A percentile compares a stretch with the other conserved stretches of the same genome.
These are phyloP conservation scores for Colletotrichum ledebouriae DNA, from an alignment of 2,329 filamentous ascomycete species.

Conservation along the genomic window DNA sequence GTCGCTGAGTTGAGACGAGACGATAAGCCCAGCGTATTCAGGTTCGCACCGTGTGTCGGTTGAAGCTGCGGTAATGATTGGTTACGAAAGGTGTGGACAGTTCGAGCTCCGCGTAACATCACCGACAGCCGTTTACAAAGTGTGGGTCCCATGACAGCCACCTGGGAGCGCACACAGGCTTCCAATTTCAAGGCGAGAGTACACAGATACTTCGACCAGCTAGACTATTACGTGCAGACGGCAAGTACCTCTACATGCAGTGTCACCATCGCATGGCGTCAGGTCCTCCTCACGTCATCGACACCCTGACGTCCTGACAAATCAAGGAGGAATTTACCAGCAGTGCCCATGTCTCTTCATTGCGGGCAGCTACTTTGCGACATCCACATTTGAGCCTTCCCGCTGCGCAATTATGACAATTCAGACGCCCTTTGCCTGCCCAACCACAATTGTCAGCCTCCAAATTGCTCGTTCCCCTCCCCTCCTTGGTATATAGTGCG, in stretches of 20 bases:
- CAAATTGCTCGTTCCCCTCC: slow-evolving; percentile 2
- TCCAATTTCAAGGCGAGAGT: not conserved
- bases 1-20: too few species aligned
- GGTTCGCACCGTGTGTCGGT: too few species aligned
- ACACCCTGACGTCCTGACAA: slow-evolving; percentile 36
- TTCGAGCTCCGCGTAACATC: slow-evolving; percentile 31
- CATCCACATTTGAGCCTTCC: not conserved
- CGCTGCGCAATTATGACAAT: not conserved
- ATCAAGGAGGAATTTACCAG: slow-evolving; percentile 27
- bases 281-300: slow-evolving; percentile 32
- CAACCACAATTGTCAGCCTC: too few species aligned
- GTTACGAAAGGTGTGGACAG: too few species aligned
- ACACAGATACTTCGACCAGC: not conserved
- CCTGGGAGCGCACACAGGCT: not conserved
- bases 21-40: too few species aligned
- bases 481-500: slow-evolving; percentile 29
- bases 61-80: too few species aligned
- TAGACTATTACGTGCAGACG: not conserved
- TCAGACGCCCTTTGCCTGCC: slow-evolving; percentile 23
- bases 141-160: not conserved
- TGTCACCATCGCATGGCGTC: not conserved
- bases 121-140: slow-evolving; percentile 27
- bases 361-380: slow-evolving; percentile 21
- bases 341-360: slow-evolving; percentile 25
- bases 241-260: not conserved